These are phyloP conservation scores for Fusarium pininemorale DNA, from an alignment of 2,329 filamentous ascomycete genomes.

Conservation along the genomic window DNA sequence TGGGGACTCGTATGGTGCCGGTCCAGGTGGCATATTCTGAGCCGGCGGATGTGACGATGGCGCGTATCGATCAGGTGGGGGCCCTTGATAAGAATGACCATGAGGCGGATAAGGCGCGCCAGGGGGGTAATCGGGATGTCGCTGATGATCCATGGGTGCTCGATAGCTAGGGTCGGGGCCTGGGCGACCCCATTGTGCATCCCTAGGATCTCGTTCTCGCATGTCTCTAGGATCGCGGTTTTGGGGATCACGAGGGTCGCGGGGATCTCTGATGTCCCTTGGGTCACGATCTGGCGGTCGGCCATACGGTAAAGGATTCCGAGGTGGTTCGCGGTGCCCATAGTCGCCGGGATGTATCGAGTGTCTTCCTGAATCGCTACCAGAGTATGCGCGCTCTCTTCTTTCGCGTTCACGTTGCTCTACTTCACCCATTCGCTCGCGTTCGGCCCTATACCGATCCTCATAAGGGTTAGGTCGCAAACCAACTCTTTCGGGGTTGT, in stretches of 20 bases:
- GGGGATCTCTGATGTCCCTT: constrained; percentile 48
- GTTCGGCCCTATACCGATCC: constrained; percentile 61
- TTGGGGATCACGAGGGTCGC: constrained; percentile 53
- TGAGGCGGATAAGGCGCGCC: constrained; percentile 51
- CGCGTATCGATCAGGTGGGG: constrained; percentile 48
- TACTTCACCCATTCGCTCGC: constrained; percentile 57
- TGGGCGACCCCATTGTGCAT: constrained; percentile 48
- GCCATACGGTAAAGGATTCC: constrained; percentile 57
- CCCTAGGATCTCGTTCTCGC: constrained; percentile 48
- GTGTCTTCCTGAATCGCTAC: constrained; percentile 56
- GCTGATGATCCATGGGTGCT: constrained; percentile 52
- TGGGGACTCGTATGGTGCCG: constrained; percentile 58
- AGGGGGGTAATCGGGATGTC: constrained; percentile 60
- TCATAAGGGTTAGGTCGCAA: constrained; percentile 59
- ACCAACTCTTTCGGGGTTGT: constrained; percentile 61
- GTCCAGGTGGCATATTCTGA: constrained; percentile 37
- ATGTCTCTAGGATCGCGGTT: constrained; percentile 49
- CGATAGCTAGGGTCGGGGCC: constrained; percentile 47
- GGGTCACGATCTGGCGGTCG: constrained; percentile 56
- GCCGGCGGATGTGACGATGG: constrained; percentile 49
- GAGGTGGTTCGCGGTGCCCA: constrained; percentile 56
- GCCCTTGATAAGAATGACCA: constrained; percentile 43
- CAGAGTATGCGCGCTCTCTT: constrained; percentile 60
- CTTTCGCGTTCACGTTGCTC: constrained; percentile 56
- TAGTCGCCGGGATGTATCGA: constrained; percentile 50